Base-by-base conservation (phyloP, 495 filamentous ascomycete genomes). In the Bathelium albidoporum region DNA sequence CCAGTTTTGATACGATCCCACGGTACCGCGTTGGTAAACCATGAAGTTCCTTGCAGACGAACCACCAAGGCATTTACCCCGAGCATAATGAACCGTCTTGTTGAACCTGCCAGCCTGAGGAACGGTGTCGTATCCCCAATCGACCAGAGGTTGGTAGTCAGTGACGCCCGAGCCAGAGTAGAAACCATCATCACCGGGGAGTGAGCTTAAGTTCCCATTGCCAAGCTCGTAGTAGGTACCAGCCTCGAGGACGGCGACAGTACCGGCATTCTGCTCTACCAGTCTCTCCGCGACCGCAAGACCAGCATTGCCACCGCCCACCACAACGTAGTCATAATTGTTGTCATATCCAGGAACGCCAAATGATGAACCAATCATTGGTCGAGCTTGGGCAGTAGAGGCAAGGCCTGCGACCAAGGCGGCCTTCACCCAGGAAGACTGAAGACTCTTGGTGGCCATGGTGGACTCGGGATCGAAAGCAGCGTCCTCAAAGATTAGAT, bases 1-100 rank as follows among this genome's bases (percentile, higher is more conserved):
- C 80, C 81, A 83, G n/a, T 69, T 65, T 61, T 81, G 66, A 59
- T 79, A 80, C 20, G 79, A 73, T 12, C 72, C 73, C 45, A 55
- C 69, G 0, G 74, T 76, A 14, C 59, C 32, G 14, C 62, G 62
- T 4, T 64, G 62, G 31, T 59, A 64, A 22, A 39, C 20, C 62
- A 64, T 60, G 20, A 49, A 49, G 43, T 49, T 49, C 10, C 43
- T 14, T 3, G 43, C 43, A 7, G 65, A 67, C 22, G 52, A 49
- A 32, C 71, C 71, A 14, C 71, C 72, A 18, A 73, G 53, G 28
- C 31, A 44, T 28, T 64, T 66, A 11, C 72, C 72, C 5, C 69
- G 64, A 16, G 66, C 61, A 58, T 72, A 73, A 34, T 70, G 68
- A 16, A 72, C 22, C 3, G 41, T 32, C 12, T 68, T 65, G 44